A percentile compares a stretch with the other conserved stretches of the same genome.
These are phyloP conservation scores for Calonectria leucothoes DNA, from an alignment of 2,329 filamentous ascomycete species.

Conservation along the genomic window DNA sequence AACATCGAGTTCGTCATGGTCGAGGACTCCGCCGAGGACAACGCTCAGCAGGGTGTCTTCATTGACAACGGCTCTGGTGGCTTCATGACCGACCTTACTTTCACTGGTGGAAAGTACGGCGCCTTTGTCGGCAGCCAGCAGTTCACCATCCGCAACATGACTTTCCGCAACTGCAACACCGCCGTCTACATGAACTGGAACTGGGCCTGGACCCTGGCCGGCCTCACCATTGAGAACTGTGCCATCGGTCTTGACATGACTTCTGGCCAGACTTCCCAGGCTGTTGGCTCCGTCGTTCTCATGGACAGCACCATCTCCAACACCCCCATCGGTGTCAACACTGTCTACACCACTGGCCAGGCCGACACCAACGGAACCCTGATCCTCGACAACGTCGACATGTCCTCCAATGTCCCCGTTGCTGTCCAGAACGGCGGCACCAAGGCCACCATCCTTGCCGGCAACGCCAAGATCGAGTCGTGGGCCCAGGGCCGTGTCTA, in stretches of 20 bases:
- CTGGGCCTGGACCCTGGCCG: slow-evolving; percentile 88
- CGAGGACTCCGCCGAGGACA: slow-evolving; percentile 70
- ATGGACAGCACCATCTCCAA: slow-evolving; percentile 83
- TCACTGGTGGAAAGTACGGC: slow-evolving; percentile 84
- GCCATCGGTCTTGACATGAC: slow-evolving; percentile 84
- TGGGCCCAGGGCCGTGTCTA: slow-evolving; percentile 88
- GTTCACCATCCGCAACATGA: slow-evolving; percentile 86
- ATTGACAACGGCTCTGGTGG: slow-evolving; percentile 89
- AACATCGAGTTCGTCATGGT: slow-evolving; percentile 87
- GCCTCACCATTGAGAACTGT: slow-evolving; percentile 78
- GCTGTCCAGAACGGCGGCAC: slow-evolving; percentile 73
- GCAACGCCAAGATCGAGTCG: slow-evolving; percentile 74
- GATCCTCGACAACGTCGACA: slow-evolving; percentile 91
- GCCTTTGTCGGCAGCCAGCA: slow-evolving; percentile 89
- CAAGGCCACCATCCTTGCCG: slow-evolving; percentile 71
- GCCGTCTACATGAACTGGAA: slow-evolving; percentile 94
- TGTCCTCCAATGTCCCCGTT: slow-evolving; percentile 72
- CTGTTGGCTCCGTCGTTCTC: slow-evolving; percentile 82
- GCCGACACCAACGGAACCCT: slow-evolving; percentile 81
- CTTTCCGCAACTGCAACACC: slow-evolving; percentile 84
- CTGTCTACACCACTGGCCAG: slow-evolving; percentile 74
- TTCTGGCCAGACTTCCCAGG: slow-evolving; percentile 71
- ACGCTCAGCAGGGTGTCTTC: slow-evolving; percentile 81
- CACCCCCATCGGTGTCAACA: slow-evolving; percentile 81
- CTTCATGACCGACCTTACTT: slow-evolving; percentile 84